phyloP scores from a whole-genome alignment of 1,284 basidiomycete genomes.

The Trametes versicolor region DNA sequence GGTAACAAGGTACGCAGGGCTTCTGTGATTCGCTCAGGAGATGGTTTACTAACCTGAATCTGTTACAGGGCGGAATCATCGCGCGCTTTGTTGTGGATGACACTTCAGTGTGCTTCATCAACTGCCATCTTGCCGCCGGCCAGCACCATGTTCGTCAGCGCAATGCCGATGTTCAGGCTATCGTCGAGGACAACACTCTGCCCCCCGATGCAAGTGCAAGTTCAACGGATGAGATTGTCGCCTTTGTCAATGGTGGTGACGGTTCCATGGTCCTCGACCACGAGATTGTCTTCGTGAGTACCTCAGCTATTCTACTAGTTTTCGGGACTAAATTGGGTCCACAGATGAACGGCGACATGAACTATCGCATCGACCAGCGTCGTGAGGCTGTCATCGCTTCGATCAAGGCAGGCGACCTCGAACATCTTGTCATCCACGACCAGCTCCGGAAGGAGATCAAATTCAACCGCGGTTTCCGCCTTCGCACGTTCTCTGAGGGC shows the following conservation, averaged over 20 bases:
- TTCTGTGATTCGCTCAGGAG: too few species aligned
- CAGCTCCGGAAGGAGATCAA: slow-evolving; percentile 92
- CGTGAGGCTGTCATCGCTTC: slow-evolving; percentile 82
- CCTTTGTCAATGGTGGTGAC: slow-evolving; percentile 91
- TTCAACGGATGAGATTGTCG: slow-evolving; percentile 58
- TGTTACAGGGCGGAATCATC: slow-evolving; percentile 84
- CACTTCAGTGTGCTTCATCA: slow-evolving; percentile 93
- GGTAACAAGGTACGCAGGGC: slow-evolving; percentile 86
- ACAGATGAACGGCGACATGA: slow-evolving; percentile 84
- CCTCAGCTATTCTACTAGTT: neutral
- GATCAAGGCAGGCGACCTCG: slow-evolving; percentile 72
- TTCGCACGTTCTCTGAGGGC: slow-evolving; percentile 87
- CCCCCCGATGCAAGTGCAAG: slow-evolving; percentile 60
- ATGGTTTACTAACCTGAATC: neutral
- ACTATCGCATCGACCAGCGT: slow-evolving; percentile 94
- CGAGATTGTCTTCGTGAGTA: slow-evolving; percentile 89
- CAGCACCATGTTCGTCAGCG: slow-evolving; percentile 85
- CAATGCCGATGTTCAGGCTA: slow-evolving; percentile 87
- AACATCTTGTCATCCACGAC: slow-evolving; percentile 79
- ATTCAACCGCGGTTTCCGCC: slow-evolving; percentile 85
- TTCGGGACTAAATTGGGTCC: neutral
- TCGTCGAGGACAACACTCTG: slow-evolving; percentile 83
- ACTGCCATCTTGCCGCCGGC: slow-evolving; percentile 96
- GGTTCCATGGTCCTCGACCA: slow-evolving; percentile 96
- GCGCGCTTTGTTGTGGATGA: slow-evolving; percentile 92